Conservation (phyloP, 2,329 filamentous ascomycete genomes). For the Paecilomyces niveus region DNA sequence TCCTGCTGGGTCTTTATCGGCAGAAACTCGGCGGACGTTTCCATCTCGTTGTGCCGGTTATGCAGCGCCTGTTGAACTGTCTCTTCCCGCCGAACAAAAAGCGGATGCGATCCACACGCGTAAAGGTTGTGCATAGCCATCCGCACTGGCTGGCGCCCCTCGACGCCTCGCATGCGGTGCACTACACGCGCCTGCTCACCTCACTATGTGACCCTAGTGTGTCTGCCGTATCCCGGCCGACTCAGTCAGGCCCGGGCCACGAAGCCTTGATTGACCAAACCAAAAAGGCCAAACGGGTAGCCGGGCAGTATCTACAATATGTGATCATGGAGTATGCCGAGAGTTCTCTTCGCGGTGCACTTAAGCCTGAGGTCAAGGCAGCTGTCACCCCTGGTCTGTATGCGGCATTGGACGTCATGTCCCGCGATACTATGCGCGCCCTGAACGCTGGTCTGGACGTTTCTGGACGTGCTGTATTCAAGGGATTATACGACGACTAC, state of each 20-base stretch:
- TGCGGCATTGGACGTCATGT: conserved; percentile 47
- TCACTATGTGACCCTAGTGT: conserved; percentile 56
- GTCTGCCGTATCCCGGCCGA: conserved; percentile 42
- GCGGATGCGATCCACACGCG: conserved; percentile 19
- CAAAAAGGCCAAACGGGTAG: conserved; percentile 51
- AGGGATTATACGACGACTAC: conserved; percentile 48
- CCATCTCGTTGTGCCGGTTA: conserved; percentile 50
- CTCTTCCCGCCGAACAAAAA: conserved; percentile 46
- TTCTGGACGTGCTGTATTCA: conserved; percentile 46
- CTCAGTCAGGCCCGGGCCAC: conserved; percentile 25
- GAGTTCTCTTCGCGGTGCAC: conserved; percentile 43
- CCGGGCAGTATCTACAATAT: conserved; percentile 52
- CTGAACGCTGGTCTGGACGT: conserved; percentile 47
- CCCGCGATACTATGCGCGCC: conserved; percentile 42
- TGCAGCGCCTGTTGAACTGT: conserved; percentile 49
- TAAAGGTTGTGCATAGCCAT: conserved; percentile 16
- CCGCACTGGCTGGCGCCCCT: conserved; percentile 30
- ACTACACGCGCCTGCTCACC: conserved; percentile 51
- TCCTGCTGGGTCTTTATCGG: conserved; percentile 51
- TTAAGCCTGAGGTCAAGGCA: conserved; percentile 47
- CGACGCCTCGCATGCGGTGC: conserved; percentile 38
- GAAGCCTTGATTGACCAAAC: conserved; percentile 51
- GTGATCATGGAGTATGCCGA: conserved; percentile 52
- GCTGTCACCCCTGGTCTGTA: conserved; percentile 47
- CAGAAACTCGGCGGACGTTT: conserved; percentile 53